Base-by-base conservation (phyloP, 192 early-diverging fungal genomes). In the Obelidium mucronatum region DNA sequence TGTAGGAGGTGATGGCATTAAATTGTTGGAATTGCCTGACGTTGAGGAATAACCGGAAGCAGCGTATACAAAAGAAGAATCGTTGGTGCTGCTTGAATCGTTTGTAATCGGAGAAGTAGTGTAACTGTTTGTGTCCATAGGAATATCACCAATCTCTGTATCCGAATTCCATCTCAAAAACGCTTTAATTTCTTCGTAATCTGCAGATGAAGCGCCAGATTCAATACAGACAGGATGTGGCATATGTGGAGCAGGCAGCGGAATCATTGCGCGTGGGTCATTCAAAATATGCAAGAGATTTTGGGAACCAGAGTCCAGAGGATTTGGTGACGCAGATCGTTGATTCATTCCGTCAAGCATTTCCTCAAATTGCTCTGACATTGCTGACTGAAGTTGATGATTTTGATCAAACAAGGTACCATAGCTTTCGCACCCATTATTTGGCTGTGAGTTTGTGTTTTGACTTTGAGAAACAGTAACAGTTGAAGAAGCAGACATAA, bases 91-190 rank as follows among this genome's bases (percentile, higher is more conserved):
- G 11, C 22, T 24, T 22, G 13, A 13, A 39, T 34, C 35, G 35
- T 13, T 22, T 8, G 22, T 17, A n/a, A 2, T 22, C 62, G 13
- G 15, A 17, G 62, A 8, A 39, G 35, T 19, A 31, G 58, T 24
- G 13, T 59, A 17, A 28, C 11, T 24, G 19, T 15, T 37, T 65
- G 40, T 8, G 13, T 69, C 67, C n/a, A n/a, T n/a, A n/a, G n/a
- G n/a, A n/a, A n/a, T n/a, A n/a, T n/a, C n/a, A n/a, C n/a, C n/a
- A 31, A 72, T 58, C 19, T 72, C 69, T 30, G 69, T 15, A 5
- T 72, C 69, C 22, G 69, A 72, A 51, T 72, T 72, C 69, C 69
- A 72, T n/a, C 69, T 51, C 35, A 72, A 34, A 30, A 72, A 72
- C 5, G 52, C 69, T 36, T 72, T 72, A 34, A 72, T 72, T 54